Percentiles rank a stretch among this genome's conserved stretches.
phyloP scores from a whole-genome alignment of 2,329 filamentous ascomycete genomes.

The Fusarium sp. region DNA sequence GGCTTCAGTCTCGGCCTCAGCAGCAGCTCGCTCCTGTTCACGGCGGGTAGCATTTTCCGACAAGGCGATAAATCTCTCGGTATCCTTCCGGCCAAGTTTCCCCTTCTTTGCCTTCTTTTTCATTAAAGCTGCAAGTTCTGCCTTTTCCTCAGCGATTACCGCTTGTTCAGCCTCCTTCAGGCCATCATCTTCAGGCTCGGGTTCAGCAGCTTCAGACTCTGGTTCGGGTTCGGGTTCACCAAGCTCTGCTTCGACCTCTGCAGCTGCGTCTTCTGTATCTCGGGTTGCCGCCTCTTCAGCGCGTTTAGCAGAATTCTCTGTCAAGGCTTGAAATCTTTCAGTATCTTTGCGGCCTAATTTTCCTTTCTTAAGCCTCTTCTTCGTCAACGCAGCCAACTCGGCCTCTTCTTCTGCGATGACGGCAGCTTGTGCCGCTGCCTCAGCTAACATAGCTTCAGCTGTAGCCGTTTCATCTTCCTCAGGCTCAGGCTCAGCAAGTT shows the following conservation, averaged over 20 bases:
- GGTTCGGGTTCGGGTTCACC: constrained; percentile 46
- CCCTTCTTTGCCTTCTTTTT: constrained; percentile 51
- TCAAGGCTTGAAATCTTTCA: constrained; percentile 27
- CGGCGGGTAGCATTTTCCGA: constrained; percentile 29
- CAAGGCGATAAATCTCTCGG: constrained; percentile 29
- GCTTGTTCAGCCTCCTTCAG: constrained; percentile 39
- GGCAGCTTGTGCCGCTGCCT: constrained; percentile 18
- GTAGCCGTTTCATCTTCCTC: constrained; percentile 43
- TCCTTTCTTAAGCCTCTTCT: constrained; percentile 50
- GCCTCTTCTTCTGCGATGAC: constrained; percentile 50
- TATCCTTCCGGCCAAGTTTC: constrained; percentile 37
- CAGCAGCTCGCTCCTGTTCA: constrained; percentile 36
- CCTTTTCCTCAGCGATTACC: constrained; percentile 45
- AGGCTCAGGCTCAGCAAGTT: constrained; percentile 7
- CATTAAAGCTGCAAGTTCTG: constrained; percentile 53
- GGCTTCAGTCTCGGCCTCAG: constrained; percentile 12
- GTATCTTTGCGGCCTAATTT: constrained; percentile 38
- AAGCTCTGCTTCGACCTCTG: constrained; percentile 45
- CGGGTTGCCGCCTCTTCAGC: constrained; percentile 18
- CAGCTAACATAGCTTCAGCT: constrained; percentile 23
- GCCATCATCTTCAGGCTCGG: constrained; percentile 38
- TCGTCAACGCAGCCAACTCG: constrained; percentile 53
- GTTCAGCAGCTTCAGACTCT: constrained; percentile 30
- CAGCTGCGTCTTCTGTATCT: constrained; percentile 30
- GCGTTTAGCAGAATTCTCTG: constrained; percentile 13